A percentile compares a stretch with the other conserved stretches of the same genome.
These are phyloP conservation scores for Microdochium bolleyi DNA, from an alignment of 2,329 filamentous ascomycete genomes.

Conservation along the genomic window DNA sequence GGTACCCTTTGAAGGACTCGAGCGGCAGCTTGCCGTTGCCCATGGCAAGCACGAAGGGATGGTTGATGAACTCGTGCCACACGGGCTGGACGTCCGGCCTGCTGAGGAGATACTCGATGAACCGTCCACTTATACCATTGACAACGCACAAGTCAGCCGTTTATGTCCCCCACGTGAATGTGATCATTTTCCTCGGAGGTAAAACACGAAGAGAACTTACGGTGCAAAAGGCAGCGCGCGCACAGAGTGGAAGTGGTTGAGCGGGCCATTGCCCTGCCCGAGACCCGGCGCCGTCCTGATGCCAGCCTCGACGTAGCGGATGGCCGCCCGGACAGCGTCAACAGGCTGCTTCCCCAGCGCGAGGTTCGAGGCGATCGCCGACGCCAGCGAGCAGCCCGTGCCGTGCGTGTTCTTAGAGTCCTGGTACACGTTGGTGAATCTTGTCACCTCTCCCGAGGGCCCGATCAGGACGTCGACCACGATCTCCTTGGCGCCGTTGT, in stretches of 20 bases:
- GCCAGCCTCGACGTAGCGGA: slow-evolving; percentile 62
- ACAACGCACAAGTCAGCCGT: too few species aligned
- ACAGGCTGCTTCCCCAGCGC: slow-evolving; percentile 49
- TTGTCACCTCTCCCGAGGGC: slow-evolving; percentile 39
- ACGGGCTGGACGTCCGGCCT: slow-evolving; percentile 63
- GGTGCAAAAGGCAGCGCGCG: slow-evolving; percentile 61
- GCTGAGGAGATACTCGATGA: slow-evolving; percentile 75
- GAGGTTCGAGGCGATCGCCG: slow-evolving; percentile 69
- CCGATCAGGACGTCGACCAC: slow-evolving; percentile 76
- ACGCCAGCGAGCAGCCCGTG: slow-evolving; percentile 89
- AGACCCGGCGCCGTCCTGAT: slow-evolving; percentile 57
- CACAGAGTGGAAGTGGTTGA: slow-evolving; percentile 72
- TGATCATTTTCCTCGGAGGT: too few species aligned
- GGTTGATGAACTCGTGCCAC: slow-evolving; percentile 72
- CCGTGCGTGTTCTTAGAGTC: slow-evolving; percentile 80
- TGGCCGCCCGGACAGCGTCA: slow-evolving; percentile 58
- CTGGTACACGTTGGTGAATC: slow-evolving; percentile 65
- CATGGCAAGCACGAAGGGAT: slow-evolving; percentile 73
- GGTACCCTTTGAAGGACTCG: slow-evolving; percentile 77
- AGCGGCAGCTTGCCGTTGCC: slow-evolving; percentile 67
- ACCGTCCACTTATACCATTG: slow-evolving; percentile 51
- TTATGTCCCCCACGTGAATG: too few species aligned
- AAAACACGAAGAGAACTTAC: too few species aligned
- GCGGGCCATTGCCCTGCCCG: slow-evolving; percentile 61
- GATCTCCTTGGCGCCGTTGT: slow-evolving; percentile 43